Evolutionary conservation across 1,139 yeast species (phyloP), one percentile per base, ranked within the genome.

Genomic region (Suhomyces wounanorum): DNA sequence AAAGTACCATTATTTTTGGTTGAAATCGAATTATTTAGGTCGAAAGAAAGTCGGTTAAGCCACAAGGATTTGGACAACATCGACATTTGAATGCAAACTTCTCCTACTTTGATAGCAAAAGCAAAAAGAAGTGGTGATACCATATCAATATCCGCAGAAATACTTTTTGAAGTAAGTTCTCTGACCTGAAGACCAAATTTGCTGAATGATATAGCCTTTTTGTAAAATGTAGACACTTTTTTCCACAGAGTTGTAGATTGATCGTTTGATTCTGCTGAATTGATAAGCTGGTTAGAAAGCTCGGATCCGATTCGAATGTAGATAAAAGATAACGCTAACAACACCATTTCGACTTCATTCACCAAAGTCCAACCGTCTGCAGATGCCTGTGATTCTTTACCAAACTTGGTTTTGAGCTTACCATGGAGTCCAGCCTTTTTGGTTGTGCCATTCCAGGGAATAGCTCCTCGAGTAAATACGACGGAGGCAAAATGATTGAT

Each of bases 11-110:
- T 77, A 50, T 74, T 76, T 14, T 58, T 62, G 8, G 73, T 64
- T 10, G 60, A 59, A 40, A 72, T 66, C 1, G 69, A 49, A 47
- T 72, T 75, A 8, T 59, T 58, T 5, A 61, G 55, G 17, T 66
- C 61, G 48, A 63, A 70, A n/a, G 64, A 56, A 43, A 61, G 61
- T 44, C 81, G 57, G 54, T 72, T 75, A 16, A 69, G 50, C 78
- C 79, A 74, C 2, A 75, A 68, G 18, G 70, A 71, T 54, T 75
- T 77, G 23, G 73, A 66, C 35, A 77, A 60, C 8, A 73, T 72
- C 1, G 78, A 69, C 69, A 75, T 68, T 55, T 77, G 81, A 37
- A 71, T 68, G 45, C 73, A 66, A 8, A 72, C 60, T 40, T 64
- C 64, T 43, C 67, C 61, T 1, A 73, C 59, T 47, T 69, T 72